Base-by-base conservation (phyloP, 2,329 filamentous ascomycete species). In the Polytolypa hystricis region DNA sequence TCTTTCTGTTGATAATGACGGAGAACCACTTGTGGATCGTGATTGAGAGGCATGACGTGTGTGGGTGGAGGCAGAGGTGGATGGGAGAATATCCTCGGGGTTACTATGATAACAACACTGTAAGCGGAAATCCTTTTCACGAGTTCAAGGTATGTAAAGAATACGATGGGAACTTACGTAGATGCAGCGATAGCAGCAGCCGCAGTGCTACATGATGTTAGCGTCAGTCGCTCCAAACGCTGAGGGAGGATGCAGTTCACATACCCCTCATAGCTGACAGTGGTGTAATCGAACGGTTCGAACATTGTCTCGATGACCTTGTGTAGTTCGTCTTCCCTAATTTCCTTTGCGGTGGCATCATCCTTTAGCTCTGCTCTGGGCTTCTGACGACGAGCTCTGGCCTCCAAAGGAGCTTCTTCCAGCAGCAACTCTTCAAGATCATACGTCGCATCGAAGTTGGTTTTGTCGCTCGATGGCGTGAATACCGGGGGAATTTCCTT, bases 381-480 rank as follows among this genome's bases (percentile, higher is more conserved):
- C 60, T 96, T 95, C 58, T 96, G 91, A 54, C 89, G 79, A 48
- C 91, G 75, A 34, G 91, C 86, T 52, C 91, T 73, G 38, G 91
- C 91, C 60, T 98, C 91, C 4, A 98, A 65, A 1, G 91, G 91
- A 9, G 91, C 91, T 57, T 98, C 91, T 60, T 98, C 91, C 30
- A 98, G 62, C 2, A 98, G 64, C 14, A 98, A 61, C 58, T 98
- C 91, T 56, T 98, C 91, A 34, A 98, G 65, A 58, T 98, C 91
- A 55, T 98, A 96, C 1, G 91, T 98, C 4, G 91, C 91, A 60
- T 98, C 91, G 48, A 98, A 98, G 57, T 98, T 98, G 3, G 91
- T 96, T 71, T 98, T 98, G 33, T 96, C 91, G 38, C 85, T 87
- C 0, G 89, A 94, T 0, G 91, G 91, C 14, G 82, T 74, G 56